Evolutionary conservation across 2,329 filamentous ascomycete genomes (phyloP), one percentile per base, ranked within the genome.

Genomic region (Pyricularia grisea): DNA sequence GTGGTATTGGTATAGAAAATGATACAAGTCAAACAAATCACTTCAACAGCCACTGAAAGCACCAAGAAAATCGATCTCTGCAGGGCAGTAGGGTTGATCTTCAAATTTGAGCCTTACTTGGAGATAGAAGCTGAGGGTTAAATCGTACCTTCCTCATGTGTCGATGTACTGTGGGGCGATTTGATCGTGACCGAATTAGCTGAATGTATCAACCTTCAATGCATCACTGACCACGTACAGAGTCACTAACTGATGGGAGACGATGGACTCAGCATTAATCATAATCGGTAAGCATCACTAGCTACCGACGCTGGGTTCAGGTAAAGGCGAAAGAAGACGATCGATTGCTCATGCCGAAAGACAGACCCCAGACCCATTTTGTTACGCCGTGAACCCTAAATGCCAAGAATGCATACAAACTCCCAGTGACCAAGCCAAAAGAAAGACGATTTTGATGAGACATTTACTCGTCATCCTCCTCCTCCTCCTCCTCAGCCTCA

Each of bases 401-500:
- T 68, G 58, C 58, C 58, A 64, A 31, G 61, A 42, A 64, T 36
- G 36, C 42, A 63, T 61, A 64, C 58, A 66, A 42, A 66, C 67
- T 60, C 55, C 30, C 55, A 31, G 55, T 64, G 55, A 33, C 67
- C 27, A 67, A 68, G 14, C 67, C 67, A 58, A 58, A 63, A 64
- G 58, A 25, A 42, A 64, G 20, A 68, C 17, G 67, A 68, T 11
- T 28, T 33, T 31, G 55, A 42, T 31, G 30, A 11, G 33, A 27
- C 60, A 20, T 84, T 84, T 89, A 89, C 83, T 90, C 88, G 74
- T 89, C 87, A 77, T 88, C 86, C 77, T 88, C 86, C 70, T 87
- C 85, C 69, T 84, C 83, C 76, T 89, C 88, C 79, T 91, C 88
- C 72, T 91, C 89, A 72, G 87, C 88, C 85, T 91, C 89, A 76